Conservation (phyloP, 2,329 filamentous ascomycete genomes). For the Aspergillus aculeatus region DNA sequence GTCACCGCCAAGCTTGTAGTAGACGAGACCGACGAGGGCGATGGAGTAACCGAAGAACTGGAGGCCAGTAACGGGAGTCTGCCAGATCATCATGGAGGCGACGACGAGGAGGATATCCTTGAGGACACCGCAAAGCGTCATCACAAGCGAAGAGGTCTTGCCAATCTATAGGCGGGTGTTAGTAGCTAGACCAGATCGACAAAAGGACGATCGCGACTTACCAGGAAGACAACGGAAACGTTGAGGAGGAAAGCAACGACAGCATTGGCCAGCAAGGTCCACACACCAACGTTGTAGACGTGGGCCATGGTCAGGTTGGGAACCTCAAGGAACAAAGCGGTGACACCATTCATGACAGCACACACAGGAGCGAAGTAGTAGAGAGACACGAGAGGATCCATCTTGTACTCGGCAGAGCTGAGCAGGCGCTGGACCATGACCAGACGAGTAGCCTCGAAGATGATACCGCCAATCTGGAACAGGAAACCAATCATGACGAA, state of each 20-base stretch:
- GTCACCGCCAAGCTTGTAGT: conserved; percentile 71
- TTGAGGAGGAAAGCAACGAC: conserved; percentile 76
- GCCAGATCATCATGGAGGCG: conserved; percentile 75
- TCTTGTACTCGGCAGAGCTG: conserved; percentile 74
- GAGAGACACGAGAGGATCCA: conserved; percentile 83
- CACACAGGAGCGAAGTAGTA: conserved; percentile 90
- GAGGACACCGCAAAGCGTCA: conserved; percentile 81
- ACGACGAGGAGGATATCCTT: conserved; percentile 83
- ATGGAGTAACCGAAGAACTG: conserved; percentile 78
- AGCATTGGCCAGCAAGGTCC: conserved; percentile 70
- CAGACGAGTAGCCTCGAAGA: conserved; percentile 77
- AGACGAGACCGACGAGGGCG: conserved; percentile 64
- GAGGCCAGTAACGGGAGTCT: conserved; percentile 66
- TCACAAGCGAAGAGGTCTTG: conserved; percentile 80
- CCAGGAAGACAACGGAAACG: conserved; percentile 80
- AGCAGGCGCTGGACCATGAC: conserved; percentile 85
- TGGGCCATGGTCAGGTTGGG: conserved; percentile 65
- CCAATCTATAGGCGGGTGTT: conserved; percentile 62
- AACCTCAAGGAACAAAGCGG: conserved; percentile 68
- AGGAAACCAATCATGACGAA: conserved; percentile 68
- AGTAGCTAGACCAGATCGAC: neutral
- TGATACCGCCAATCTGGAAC: conserved; percentile 71
- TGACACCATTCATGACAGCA: conserved; percentile 73
- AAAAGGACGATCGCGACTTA: conserved; percentile 50
- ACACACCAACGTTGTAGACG: conserved; percentile 63